phyloP scores from a whole-genome alignment of 192 early-diverging fungal genomes.

The Linnemannia elongata region DNA sequence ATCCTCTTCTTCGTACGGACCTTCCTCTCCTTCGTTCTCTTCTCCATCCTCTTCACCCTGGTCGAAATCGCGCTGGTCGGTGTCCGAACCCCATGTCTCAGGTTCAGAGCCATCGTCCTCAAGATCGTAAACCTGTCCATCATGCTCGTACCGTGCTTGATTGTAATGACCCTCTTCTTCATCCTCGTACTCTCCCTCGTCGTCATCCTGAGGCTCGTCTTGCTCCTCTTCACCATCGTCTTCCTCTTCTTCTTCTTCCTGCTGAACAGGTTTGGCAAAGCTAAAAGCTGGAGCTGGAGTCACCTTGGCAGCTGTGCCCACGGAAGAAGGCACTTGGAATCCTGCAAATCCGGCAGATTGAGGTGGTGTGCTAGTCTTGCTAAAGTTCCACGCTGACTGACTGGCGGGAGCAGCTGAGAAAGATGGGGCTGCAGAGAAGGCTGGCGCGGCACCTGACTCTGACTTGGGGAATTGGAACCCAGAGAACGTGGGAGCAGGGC shows the following conservation, averaged over 20 bases:
- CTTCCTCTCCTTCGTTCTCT: constrained; percentile 21
- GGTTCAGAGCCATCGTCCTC: constrained; percentile 35
- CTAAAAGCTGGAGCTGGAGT: neutral
- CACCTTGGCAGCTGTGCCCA: neutral
- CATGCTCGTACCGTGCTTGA: constrained; percentile 30
- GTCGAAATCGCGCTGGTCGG: constrained; percentile 48
- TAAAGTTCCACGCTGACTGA: neutral
- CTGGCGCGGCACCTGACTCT: neutral
- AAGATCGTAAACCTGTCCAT: constrained; percentile 43
- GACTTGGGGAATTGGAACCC: neutral
- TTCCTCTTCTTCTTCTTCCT: constrained; percentile 13
- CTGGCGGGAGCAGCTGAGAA: neutral
- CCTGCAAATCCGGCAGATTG: neutral
- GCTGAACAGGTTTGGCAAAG: neutral
- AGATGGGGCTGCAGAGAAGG: neutral
- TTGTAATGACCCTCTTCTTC: neutral
- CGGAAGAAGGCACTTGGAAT: constrained; percentile 25
- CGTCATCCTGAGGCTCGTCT: constrained; percentile 2
- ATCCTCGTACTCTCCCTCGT: constrained; percentile 23
- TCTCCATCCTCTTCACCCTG: constrained; percentile 28
- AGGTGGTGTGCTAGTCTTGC: neutral
- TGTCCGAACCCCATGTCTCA: constrained; percentile 50
- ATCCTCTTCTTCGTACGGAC: constrained; percentile 2
- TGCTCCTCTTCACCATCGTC: constrained; percentile 15
- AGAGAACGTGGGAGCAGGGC: neutral